Evolutionary conservation across 1,284 basidiomycete genomes (phyloP).

Genomic region (Somion occarium): DNA sequence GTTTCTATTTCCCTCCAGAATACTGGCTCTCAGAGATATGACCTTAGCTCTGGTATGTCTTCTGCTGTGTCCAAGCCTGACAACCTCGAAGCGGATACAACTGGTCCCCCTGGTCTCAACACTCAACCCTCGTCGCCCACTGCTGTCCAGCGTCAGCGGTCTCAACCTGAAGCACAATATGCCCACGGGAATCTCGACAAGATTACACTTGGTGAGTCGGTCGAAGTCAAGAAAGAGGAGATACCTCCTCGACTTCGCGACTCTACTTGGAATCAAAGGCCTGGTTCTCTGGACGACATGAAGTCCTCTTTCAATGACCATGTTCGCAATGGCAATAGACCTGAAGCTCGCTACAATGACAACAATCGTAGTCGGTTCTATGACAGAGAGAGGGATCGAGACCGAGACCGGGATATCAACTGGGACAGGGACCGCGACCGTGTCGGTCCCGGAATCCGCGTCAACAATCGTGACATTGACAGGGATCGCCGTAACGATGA

Average conservation of each 20-base stretch:
- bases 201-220: conserved; percentile 16
- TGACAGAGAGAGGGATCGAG: conserved; percentile 21
- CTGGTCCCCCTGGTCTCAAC: conserved; percentile 4
- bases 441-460: conserved; percentile 20
- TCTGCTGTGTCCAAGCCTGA: not conserved
- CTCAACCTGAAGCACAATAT: not conserved
- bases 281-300: conserved; percentile 15
- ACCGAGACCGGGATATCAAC: conserved; percentile 23
- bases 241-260: conserved; percentile 15
- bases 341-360: conserved; percentile 10
- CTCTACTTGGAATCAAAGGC: conserved; percentile 17
- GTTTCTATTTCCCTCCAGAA: not conserved
- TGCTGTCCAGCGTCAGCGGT: not conserved
- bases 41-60: conserved; percentile 3
- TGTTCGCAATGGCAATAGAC: conserved; percentile 12
- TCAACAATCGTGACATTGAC: conserved; percentile 16
- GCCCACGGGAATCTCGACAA: conserved; percentile 17
- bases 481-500: conserved; percentile 23
- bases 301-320: conserved; percentile 12
- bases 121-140: conserved; percentile 3
- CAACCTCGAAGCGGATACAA: conserved; percentile 13
- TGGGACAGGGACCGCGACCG: conserved; percentile 18
- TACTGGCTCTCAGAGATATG: conserved; percentile 4
- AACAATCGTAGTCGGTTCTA: conserved; percentile 9
- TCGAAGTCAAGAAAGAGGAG: conserved; percentile 16